Evolutionary conservation across 495 filamentous ascomycete genomes (phyloP), one percentile per base, ranked within the genome.

Genomic region (Clohesyomyces aquaticus): DNA sequence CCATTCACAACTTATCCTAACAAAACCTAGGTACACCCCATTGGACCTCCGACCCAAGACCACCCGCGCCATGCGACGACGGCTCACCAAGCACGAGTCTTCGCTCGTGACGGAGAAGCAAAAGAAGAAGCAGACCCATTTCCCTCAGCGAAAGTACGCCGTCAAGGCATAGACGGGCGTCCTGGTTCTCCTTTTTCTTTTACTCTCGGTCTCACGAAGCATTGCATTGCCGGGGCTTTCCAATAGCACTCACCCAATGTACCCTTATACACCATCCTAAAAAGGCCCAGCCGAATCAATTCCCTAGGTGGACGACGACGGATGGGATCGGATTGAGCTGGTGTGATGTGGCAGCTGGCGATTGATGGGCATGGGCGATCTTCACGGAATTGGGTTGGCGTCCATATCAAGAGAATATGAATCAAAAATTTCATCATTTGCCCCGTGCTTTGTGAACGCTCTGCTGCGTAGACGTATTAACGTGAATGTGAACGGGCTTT

Each of bases 81-180:
- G 90, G 70, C 85, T 99, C 77, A 93, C 88, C 74, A 88, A 88
- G 81, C 83, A 93, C 82, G 95, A 99, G 82, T 84, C 86, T 66
- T 81, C 85, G 71, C 82, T 83, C 73, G 80, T 85, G 72, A 88
- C 93, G 68, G 88, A 91, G 81, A 93, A 93, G 85, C 88, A 91
- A 79, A 88, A 87, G 83, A 99, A 99, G 91, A 88, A 90, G 80
- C 72, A 84, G 75, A 87, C 83, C 71, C 95, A 99, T 83, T 99
- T 98, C 86, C 94, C 95, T 55, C 90, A 93, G 85, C 85, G 95
- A 79, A 98, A 96, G 82, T 99, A 85, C 81, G 95, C 95, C 76
- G 87, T 99, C 76, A 99, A 96, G 93, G 94, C 92, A 86, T 72
- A 81, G 65, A 47, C 53, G 65, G 59, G n/a, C 25, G 48, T 21